Base-by-base conservation (phyloP, 2,329 filamentous ascomycete species). In the Alternaria postmessia region DNA sequence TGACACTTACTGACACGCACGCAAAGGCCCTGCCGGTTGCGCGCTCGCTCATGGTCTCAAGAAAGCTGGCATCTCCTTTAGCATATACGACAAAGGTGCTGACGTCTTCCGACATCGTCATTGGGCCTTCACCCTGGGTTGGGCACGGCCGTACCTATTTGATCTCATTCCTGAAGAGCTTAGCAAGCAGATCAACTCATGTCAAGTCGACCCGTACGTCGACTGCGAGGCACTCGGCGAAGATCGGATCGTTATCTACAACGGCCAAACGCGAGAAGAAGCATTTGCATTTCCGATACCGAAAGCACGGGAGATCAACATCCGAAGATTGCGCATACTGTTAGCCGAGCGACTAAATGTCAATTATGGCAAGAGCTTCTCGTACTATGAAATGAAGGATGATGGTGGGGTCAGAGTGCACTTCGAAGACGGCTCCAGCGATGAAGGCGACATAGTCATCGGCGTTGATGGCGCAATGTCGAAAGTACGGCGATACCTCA, bases 11-110 rank as follows among this genome's bases (percentile, higher is more conserved):
- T 59, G 5, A 62, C 47, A 60, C 32, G 5, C 32, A 7, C 52
- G 5, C 28, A 7, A 55, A 81, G 80, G 79, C 16, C 78, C 77
- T 43, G 80, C 79, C 16, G 80, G 80, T 8, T 79, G 80, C 54
- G 73, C 78, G 1, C 70, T 80, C 24, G 79, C 80, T 5, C 78
- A 82, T 46, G 79, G 79, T 3, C 65, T 81, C 8, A 79, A 77
- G 62, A 81, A 81, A 68, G 58, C 67, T 4, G 64, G 65, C 51
- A 77, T 77, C 34, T 43, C 54, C 9, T 72, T 67, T 48, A 59
- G 18, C 20, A 72, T 73, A 54, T 76, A 72, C 64, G 74, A 61
- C 58, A 75, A 65, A 62, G 76, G 68, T 36, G 64, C 66, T 46
- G 66, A 71, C 41, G 67, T 71, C n/a, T 68, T 64, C 49, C 61